Percentiles rank a stretch among this genome's conserved stretches.
Conservation (phyloP, 139 green algal genomes). For the Chlamydomonas eustigma region DNA sequence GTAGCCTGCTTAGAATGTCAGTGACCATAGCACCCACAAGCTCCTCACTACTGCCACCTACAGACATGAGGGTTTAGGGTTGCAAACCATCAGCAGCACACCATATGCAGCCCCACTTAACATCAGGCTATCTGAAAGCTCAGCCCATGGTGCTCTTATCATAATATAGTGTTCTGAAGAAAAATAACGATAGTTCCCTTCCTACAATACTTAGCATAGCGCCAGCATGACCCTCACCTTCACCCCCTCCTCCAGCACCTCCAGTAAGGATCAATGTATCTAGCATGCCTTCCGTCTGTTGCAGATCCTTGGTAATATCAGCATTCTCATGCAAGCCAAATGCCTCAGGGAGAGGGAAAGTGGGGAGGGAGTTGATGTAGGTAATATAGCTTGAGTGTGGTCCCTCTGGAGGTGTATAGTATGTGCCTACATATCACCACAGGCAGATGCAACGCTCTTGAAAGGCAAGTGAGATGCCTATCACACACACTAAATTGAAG, state of each 20-base stretch:
- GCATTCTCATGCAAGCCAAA: conserved; percentile 76
- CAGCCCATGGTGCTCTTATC: too few relatives aligned
- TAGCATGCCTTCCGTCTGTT: conserved; percentile 57
- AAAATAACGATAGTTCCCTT: too few relatives aligned
- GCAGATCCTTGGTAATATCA: conserved; percentile 65
- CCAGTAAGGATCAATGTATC: conserved; percentile 52
- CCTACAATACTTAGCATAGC: too few relatives aligned
- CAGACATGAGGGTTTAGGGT: too few relatives aligned
- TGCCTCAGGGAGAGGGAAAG: conserved; percentile 54
- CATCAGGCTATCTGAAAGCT: too few relatives aligned
- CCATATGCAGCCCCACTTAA: too few relatives aligned
- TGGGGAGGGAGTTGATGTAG: conserved; percentile 54
- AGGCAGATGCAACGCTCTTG: too few relatives aligned
- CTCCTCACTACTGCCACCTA: conserved; percentile 26
- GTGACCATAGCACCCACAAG: conserved; percentile 43
- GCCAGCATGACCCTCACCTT: conserved; percentile 9
- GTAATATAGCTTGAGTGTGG: conserved; percentile 36
- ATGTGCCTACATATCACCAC: conserved; percentile 25
- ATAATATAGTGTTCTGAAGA: too few relatives aligned
- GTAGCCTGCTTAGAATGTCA: conserved; percentile 55
- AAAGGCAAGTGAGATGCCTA: too few relatives aligned
- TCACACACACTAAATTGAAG: too few relatives aligned
- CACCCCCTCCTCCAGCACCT: conserved; percentile 27
- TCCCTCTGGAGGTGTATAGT: conserved; percentile 49
- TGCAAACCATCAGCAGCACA: too few relatives aligned